Conservation (phyloP, 805 yeast species). For the Monosporozyma aquatica region DNA sequence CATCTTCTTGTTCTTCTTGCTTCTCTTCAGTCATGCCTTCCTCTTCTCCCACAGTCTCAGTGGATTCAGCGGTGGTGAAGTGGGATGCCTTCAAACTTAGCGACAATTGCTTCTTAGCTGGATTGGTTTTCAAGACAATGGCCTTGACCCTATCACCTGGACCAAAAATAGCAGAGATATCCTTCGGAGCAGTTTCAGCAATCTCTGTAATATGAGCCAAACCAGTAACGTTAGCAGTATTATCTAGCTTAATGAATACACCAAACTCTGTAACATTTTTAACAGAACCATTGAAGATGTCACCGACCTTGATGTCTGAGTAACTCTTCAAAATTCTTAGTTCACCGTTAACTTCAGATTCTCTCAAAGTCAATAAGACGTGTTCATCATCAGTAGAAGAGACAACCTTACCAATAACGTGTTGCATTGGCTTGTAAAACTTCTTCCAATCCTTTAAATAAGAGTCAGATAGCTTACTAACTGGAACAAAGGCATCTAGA, state of each 20-base stretch:
- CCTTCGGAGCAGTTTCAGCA: constrained; percentile 54
- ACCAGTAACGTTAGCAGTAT: constrained; percentile 68
- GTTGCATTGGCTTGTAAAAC: constrained; percentile 58
- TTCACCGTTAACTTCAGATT: constrained; percentile 69
- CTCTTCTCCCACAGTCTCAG: constrained; percentile 19
- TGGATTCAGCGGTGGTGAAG: constrained; percentile 40
- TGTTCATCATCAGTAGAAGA: constrained; percentile 53
- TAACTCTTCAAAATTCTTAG: constrained; percentile 48
- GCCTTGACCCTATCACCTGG: constrained; percentile 90
- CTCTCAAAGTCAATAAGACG: constrained; percentile 70
- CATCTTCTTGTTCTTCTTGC: constrained; percentile 25
- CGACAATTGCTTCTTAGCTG: constrained; percentile 63
- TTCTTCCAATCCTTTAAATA: constrained; percentile 84
- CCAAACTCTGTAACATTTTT: constrained; percentile 79
- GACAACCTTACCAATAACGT: constrained; percentile 64
- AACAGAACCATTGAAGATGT: constrained; percentile 67
- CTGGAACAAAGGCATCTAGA: constrained; percentile 70
- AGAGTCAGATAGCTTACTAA: constrained; percentile 72
- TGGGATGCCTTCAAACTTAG: constrained; percentile 94
- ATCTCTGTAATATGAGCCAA: constrained; percentile 81
- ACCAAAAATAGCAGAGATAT: constrained; percentile 59
- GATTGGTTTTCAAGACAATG: constrained; percentile 55
- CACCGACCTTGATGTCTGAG: constrained; percentile 62
- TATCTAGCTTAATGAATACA: constrained; percentile 76
- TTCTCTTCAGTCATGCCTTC: constrained; percentile 24